phyloP scores from a whole-genome alignment of 2,329 filamentous ascomycete species.

The Zalaria obscura region DNA sequence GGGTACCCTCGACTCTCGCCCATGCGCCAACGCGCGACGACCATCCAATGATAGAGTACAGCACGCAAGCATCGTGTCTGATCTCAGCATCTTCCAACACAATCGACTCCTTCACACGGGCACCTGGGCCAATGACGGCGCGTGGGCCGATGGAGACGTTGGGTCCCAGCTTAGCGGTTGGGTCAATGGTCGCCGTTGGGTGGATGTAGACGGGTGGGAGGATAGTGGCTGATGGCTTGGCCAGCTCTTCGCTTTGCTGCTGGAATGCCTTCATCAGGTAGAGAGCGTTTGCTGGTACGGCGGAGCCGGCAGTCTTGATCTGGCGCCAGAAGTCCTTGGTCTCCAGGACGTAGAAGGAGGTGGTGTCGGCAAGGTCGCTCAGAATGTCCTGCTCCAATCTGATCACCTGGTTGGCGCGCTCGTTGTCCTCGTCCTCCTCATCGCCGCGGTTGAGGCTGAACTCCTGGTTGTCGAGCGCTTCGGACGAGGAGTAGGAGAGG shows the following conservation, averaged over 20 bases:
- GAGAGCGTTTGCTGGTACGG: constrained; percentile 88
- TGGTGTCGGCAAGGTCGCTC: constrained; percentile 87
- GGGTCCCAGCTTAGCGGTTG: constrained; percentile 88
- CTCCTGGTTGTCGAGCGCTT: constrained; percentile 59
- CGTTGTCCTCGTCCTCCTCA: constrained; percentile 58
- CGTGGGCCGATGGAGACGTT: constrained; percentile 95
- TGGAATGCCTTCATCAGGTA: constrained; percentile 94
- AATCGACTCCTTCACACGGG: constrained; percentile 87
- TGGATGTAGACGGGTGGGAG: constrained; percentile 91
- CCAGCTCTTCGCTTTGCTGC: constrained; percentile 65
- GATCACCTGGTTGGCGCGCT: constrained; percentile 70
- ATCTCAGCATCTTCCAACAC: constrained; percentile 91
- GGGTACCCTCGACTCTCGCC: constrained; percentile 93
- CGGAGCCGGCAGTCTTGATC: constrained; percentile 97
- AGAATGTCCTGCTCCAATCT: constrained; percentile 95
- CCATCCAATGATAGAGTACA: constrained; percentile 97
- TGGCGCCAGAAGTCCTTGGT: constrained; percentile 99
- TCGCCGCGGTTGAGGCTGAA: constrained; percentile 38
- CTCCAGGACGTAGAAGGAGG: constrained; percentile 96
- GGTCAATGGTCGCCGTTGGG: constrained; percentile 77
- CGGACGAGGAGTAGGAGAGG: constrained; percentile 87
- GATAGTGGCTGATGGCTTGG: constrained; percentile 71
- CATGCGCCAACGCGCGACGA: constrained; percentile 92
- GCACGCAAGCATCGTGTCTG: constrained; percentile 88
- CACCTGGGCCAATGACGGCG: constrained; percentile 70